Conservation (phyloP, 805 yeast species). For the Cephaloascus fragrans region DNA sequence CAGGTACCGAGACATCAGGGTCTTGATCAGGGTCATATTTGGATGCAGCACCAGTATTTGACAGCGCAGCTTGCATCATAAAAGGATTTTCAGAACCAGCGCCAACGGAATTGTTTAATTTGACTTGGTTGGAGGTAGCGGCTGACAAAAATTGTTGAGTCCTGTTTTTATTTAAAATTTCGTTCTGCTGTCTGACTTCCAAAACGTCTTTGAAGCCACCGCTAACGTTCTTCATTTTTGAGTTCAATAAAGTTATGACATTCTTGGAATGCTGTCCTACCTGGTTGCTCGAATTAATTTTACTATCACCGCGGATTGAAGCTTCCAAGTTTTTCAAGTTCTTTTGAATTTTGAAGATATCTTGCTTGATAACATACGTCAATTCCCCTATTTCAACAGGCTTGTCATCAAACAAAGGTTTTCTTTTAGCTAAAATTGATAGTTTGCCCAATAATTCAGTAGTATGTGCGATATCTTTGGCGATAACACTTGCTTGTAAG, state of each 20-base stretch:
- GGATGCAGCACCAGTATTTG: too few species aligned
- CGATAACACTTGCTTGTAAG: constrained; percentile 66
- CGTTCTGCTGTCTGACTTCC: constrained; percentile 77
- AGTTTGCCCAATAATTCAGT: constrained; percentile 73
- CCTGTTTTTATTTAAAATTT: constrained; percentile 68
- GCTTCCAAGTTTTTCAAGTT: constrained; percentile 53
- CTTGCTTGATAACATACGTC: constrained; percentile 82
- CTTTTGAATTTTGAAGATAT: constrained; percentile 72
- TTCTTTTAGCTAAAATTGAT: constrained; percentile 78
- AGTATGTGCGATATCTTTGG: constrained; percentile 80
- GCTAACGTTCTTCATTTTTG: constrained; percentile 84
- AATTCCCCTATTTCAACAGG: constrained; percentile 91
- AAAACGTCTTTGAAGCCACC: constrained; percentile 88
- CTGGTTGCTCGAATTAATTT: constrained; percentile 43
- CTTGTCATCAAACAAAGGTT: constrained; percentile 86
- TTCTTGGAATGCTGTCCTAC: constrained; percentile 69
- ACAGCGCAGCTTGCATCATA: constrained; percentile 5
- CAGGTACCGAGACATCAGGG: constrained; percentile 21
- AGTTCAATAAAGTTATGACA: constrained; percentile 78
- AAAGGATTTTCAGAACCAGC: constrained; percentile 26
- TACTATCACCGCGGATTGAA: constrained; percentile 23
- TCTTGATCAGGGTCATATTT: constrained; percentile 18
- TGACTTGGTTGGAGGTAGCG: constrained; percentile 18
- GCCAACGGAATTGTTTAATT: constrained; percentile 14
- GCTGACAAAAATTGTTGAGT: constrained; percentile 75